phyloP scores from a whole-genome alignment of 768 basidiomycete genomes.

The Xanthoconium purpureum region DNA sequence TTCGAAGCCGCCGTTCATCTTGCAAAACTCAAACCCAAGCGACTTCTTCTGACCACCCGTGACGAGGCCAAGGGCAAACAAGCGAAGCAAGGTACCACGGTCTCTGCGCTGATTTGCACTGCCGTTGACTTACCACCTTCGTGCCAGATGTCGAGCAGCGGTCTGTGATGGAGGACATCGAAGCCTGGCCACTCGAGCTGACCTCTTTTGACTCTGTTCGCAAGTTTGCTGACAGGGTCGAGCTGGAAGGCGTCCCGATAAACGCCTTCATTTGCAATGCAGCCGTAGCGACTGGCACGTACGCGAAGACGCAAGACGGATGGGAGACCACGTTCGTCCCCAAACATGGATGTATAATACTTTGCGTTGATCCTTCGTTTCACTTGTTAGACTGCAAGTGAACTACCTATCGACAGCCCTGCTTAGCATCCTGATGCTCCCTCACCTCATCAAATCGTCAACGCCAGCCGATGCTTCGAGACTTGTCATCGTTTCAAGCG shows the following conservation, averaged over 20 bases:
- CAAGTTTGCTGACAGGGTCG: constrained; percentile 29
- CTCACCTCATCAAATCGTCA: constrained; percentile 32
- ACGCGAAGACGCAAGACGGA: constrained; percentile 32
- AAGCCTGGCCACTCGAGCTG: constrained; percentile 36
- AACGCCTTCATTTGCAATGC: constrained; percentile 35
- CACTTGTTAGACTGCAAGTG: constrained; percentile 30
- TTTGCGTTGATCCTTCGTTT: not conserved
- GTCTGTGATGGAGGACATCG: constrained; percentile 7
- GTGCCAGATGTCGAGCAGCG: constrained; percentile 19
- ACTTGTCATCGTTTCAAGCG: constrained; percentile 33
- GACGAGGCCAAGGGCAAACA: constrained; percentile 20
- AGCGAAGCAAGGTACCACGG: constrained; percentile 17
- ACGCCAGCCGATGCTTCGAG: constrained; percentile 22
- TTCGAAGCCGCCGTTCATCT: constrained; percentile 28
- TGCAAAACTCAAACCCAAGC: constrained; percentile 24
- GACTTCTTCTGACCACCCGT: constrained; percentile 26
- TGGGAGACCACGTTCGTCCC: constrained; percentile 36
- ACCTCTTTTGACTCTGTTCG: constrained; percentile 32
- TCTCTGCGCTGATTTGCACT: not conserved
- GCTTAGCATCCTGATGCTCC: constrained; percentile 35
- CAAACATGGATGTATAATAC: not conserved
- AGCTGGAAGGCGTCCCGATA: constrained; percentile 26
- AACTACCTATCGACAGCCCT: constrained; percentile 37
- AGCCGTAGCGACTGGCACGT: constrained; percentile 13
- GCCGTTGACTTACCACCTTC: not conserved